Evolutionary conservation across 2,329 filamentous ascomycete species (phyloP).

Genomic region (Stromatinia cepivora): DNA sequence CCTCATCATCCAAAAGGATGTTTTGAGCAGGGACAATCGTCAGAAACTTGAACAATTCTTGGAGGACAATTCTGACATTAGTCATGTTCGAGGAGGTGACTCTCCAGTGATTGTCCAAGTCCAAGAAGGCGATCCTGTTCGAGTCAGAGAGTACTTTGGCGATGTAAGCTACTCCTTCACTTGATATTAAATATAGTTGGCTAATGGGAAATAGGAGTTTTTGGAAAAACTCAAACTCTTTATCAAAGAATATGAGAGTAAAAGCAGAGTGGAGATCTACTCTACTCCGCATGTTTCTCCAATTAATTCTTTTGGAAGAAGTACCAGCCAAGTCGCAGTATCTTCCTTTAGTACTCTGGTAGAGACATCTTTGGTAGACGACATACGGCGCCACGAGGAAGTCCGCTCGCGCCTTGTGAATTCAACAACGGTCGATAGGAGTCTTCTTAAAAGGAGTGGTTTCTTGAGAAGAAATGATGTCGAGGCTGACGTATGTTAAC

Average conservation of each 20-base stretch:
- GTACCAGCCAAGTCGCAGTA: no score
- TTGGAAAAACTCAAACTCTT: neutral
- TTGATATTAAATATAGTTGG: neutral
- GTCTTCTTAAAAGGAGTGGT: no score
- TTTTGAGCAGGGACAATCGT: neutral
- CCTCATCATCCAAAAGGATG: neutral
- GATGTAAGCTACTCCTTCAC: neutral
- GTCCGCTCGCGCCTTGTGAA: no score
- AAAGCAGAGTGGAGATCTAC: neutral
- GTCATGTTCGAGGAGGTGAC: no score
- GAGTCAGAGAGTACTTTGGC: neutral
- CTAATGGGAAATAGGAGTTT: neutral
- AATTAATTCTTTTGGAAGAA: no score
- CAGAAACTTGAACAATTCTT: neutral
- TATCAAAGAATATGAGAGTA: neutral
- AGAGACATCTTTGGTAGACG: no score
- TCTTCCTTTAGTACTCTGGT: no score
- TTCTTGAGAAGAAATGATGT: neutral
- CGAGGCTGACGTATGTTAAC: neutral
- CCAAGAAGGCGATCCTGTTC: no score
- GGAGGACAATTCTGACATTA: neutral
- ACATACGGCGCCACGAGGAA: no score
- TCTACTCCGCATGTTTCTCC: no score
- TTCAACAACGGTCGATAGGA: no score
- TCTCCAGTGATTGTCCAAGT: no score